A percentile compares a stretch with the other conserved stretches of the same genome.
phyloP scores from a whole-genome alignment of 139 green algal species.

The Parachlorella kessleri region DNA sequence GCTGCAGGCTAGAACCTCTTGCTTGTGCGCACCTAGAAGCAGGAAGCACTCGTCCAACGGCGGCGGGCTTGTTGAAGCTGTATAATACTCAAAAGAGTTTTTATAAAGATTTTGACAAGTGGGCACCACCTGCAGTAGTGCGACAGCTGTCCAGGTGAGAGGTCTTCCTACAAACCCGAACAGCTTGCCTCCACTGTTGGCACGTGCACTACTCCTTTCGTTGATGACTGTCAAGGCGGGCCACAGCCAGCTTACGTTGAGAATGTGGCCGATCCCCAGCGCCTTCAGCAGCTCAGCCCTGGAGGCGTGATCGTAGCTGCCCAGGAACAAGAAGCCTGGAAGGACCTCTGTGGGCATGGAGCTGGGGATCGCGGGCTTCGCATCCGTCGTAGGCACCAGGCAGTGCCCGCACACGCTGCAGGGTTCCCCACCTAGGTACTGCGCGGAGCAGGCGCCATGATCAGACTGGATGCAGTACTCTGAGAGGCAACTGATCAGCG shows the following conservation, averaged over 20 bases:
- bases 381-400: constrained; percentile 25
- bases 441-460: constrained; percentile 15
- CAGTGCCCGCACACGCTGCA: constrained; percentile 85
- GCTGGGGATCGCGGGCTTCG: constrained; percentile 2
- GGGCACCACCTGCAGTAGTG: constrained; percentile 78
- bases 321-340: constrained; percentile 83
- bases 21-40: constrained; percentile 62
- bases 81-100: constrained; percentile 93
- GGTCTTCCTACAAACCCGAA: not conserved
- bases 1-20: not conserved
- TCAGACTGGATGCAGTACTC: not conserved
- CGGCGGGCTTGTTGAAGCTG: constrained; percentile 52
- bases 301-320: constrained; percentile 89
- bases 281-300: constrained; percentile 83
- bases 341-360: constrained; percentile 80
- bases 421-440: constrained; percentile 80
- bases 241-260: constrained; percentile 73
- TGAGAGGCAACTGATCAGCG: no score
- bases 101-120: constrained; percentile 82
- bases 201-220: not conserved
- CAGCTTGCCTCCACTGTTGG: not conserved
- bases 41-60: constrained; percentile 74
- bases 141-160: not conserved
- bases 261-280: constrained; percentile 82
- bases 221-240: not conserved